Percentiles rank a stretch among this genome's conserved stretches.
Evolutionary conservation across 345 rosid genomes (phyloP).

Genomic region (Clausena lansium): DNA sequence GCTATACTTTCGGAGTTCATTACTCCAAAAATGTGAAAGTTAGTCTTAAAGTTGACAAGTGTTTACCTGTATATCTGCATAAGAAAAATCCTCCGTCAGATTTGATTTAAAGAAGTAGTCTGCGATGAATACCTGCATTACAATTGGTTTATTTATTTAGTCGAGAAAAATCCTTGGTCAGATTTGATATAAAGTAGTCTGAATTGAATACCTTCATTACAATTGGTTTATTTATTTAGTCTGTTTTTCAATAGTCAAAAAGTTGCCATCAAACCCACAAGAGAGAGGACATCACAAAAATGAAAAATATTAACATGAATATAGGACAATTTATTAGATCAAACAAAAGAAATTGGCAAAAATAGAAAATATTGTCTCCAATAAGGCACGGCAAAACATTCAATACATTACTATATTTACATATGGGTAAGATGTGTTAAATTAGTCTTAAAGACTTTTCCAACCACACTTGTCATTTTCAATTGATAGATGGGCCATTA

Average conservation of each 20-base stretch:
- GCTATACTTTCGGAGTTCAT: conserved; percentile 1
- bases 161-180: conserved; percentile 56
- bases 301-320: background rate
- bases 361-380: background rate
- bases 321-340: background rate
- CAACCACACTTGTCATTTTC: background rate
- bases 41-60: background rate
- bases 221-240: conserved; percentile 7
- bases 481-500: background rate
- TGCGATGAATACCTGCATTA: conserved; percentile 81
- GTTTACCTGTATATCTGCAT: conserved; percentile 73
- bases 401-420: background rate
- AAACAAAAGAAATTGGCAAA: background rate
- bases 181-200: conserved; percentile 80
- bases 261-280: background rate
- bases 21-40: background rate
- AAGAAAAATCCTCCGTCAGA: conserved; percentile 62
- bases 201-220: conserved; percentile 76
- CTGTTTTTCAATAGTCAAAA: background rate
- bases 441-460: background rate
- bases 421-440: background rate
- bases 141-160: conserved; percentile 3
- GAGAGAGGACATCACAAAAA: background rate
- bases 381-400: background rate
- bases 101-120: conserved; percentile 88